Evolutionary conservation across 108 stramenopile species (phyloP).

Genomic region (Schizochytrium sp.): DNA sequence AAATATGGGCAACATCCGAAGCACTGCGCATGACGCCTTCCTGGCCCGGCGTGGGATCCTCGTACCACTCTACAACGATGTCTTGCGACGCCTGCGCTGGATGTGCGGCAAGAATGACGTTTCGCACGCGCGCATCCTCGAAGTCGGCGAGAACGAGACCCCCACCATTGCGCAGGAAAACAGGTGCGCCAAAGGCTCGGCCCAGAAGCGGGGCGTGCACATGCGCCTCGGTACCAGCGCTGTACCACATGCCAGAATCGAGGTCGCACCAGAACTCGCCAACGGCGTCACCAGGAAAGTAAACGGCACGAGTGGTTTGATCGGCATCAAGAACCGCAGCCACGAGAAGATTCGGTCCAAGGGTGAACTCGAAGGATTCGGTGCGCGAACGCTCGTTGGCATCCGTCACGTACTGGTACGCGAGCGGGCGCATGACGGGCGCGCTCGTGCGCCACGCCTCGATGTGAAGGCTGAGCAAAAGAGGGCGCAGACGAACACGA

Average conservation of each 20-base stretch:
- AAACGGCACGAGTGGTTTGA: neutral
- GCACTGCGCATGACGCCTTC: neutral
- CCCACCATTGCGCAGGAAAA: neutral
- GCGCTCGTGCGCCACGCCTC: neutral
- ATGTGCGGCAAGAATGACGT: neutral
- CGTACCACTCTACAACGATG: neutral
- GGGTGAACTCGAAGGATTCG: neutral
- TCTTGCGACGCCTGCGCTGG: neutral
- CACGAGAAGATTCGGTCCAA: neutral
- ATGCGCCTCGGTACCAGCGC: neutral
- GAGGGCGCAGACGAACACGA: neutral
- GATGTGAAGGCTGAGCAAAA: neutral
- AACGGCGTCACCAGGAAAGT: neutral
- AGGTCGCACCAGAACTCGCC: slow-evolving; percentile 9
- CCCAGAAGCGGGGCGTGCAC: neutral
- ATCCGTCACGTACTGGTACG: neutral
- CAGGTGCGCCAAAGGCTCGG: neutral
- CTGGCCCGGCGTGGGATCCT: neutral
- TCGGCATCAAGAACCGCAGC: neutral
- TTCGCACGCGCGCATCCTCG: neutral
- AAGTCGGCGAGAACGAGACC: neutral
- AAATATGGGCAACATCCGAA: neutral
- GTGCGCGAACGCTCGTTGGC: neutral
- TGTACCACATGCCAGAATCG: neutral
- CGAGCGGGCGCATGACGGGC: slow-evolving; percentile 18